A percentile compares a stretch with the other conserved stretches of the same genome.
phyloP scores from a whole-genome alignment of 2,329 filamentous ascomycete genomes.

The Apiospora malaysiana region DNA sequence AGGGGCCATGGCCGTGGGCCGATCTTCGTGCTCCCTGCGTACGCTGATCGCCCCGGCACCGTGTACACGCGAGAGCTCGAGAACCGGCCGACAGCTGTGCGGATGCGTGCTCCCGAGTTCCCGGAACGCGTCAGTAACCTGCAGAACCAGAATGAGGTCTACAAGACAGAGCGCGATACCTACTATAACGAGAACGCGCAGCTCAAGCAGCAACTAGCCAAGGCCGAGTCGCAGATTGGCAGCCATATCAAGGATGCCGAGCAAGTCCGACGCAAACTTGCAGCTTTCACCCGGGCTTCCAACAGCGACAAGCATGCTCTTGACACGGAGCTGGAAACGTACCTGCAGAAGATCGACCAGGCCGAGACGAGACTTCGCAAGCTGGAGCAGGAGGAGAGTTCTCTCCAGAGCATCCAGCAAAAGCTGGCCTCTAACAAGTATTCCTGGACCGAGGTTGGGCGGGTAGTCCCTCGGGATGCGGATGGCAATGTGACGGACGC shows the following conservation, averaged over 20 bases:
- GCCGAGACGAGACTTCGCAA: neutral
- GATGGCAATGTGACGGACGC: slow-evolving; percentile 11
- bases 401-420: slow-evolving; percentile 13
- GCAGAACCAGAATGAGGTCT: slow-evolving; percentile 30
- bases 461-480: slow-evolving; percentile 17
- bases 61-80: slow-evolving; percentile 53
- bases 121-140: slow-evolving; percentile 31
- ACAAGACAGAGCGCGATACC: neutral
- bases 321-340: neutral
- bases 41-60: slow-evolving; percentile 51
- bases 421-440: slow-evolving; percentile 9
- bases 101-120: slow-evolving; percentile 33
- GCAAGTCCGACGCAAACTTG: slow-evolving; percentile 16
- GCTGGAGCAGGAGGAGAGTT: slow-evolving; percentile 2
- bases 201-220: slow-evolving; percentile 16
- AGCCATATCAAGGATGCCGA: neutral
- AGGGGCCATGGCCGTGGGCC: slow-evolving; percentile 51
- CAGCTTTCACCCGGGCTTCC: slow-evolving; percentile 1
- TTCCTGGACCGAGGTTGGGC: slow-evolving; percentile 6
- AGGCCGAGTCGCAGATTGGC: neutral
- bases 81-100: slow-evolving; percentile 46
- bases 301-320: slow-evolving; percentile 10
- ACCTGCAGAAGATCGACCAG: neutral
- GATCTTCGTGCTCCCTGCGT: slow-evolving; percentile 60
- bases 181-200: slow-evolving; percentile 19